phyloP scores from a whole-genome alignment of 306 rosid species.

The Cucumis sativus region DNA sequence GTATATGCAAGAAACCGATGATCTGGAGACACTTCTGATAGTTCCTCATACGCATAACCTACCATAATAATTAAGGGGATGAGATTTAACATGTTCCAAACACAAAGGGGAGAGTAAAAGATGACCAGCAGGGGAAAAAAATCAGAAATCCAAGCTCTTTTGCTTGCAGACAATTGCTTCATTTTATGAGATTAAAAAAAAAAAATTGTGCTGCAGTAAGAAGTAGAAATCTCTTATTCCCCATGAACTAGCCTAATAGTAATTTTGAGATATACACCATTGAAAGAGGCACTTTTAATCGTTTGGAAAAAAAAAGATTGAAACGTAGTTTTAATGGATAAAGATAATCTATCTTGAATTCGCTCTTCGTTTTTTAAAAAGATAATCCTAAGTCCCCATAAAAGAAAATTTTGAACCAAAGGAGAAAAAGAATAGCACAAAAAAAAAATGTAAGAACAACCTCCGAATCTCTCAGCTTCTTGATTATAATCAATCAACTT shows the following conservation, averaged over 20 bases:
- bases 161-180: neutral
- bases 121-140: neutral
- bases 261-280: neutral
- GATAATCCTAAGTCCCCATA: neutral
- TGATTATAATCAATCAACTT: conserved; percentile 72
- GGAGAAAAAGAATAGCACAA: neutral
- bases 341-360: too few relatives aligned
- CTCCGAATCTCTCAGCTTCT: conserved; percentile 89
- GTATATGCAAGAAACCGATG: conserved; percentile 84
- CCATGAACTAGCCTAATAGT: neutral
- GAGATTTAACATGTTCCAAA: conserved; percentile 5
- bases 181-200: neutral
- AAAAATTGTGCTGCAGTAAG: neutral
- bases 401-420: neutral
- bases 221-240: neutral
- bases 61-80: neutral
- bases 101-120: neutral
- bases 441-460: conserved; percentile 19
- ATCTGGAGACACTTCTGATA: conserved; percentile 76
- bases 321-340: neutral
- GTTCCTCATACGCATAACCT: conserved; percentile 92
- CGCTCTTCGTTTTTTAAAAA: neutral
- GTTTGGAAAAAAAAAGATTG: neutral
- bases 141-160: neutral
- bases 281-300: neutral